Evolutionary conservation across 2,329 filamentous ascomycete species (phyloP).

Genomic region (Didymella pinodella): DNA sequence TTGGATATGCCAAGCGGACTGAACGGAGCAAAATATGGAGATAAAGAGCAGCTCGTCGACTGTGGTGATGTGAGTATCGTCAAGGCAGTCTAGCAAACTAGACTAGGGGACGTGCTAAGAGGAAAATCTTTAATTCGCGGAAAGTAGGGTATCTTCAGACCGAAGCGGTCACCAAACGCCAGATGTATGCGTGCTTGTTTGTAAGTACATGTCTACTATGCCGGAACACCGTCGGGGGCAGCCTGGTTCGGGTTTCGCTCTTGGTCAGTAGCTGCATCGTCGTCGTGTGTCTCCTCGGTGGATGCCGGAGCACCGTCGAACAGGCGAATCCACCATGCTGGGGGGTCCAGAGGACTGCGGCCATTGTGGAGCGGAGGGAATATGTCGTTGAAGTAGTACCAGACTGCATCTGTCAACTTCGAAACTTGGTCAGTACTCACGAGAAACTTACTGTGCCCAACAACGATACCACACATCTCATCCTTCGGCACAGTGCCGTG

Average conservation of each 20-base stretch:
- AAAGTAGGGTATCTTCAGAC: constrained; percentile 40
- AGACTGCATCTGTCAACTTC: constrained; percentile 62
- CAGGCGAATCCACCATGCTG: constrained; percentile 85
- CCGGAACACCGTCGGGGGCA: constrained; percentile 22
- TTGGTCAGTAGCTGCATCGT: constrained; percentile 13
- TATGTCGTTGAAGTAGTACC: constrained; percentile 98
- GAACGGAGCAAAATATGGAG: constrained; percentile 21
- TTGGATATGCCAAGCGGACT: constrained; percentile 17
- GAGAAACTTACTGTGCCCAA: constrained; percentile 72
- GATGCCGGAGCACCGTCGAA: constrained; percentile 65
- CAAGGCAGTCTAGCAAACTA: not conserved
- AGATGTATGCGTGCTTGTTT: constrained; percentile 20
- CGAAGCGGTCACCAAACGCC: constrained; percentile 36
- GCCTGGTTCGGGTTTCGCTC: constrained; percentile 23
- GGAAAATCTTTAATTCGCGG: constrained; percentile 16
- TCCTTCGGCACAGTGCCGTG: constrained; percentile 92
- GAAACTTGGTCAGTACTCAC: not conserved
- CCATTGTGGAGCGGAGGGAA: constrained; percentile 91
- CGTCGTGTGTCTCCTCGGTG: constrained; percentile 29
- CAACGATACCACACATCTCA: constrained; percentile 92
- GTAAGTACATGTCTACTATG: constrained; percentile 24
- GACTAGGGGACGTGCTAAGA: not conserved
- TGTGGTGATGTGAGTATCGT: not conserved
- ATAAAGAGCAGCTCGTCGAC: constrained; percentile 15
- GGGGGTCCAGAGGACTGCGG: constrained; percentile 85